Evolutionary conservation across 495 filamentous ascomycete species (phyloP), one percentile per base, ranked within the genome.

Genomic region (Xylaria sp.): DNA sequence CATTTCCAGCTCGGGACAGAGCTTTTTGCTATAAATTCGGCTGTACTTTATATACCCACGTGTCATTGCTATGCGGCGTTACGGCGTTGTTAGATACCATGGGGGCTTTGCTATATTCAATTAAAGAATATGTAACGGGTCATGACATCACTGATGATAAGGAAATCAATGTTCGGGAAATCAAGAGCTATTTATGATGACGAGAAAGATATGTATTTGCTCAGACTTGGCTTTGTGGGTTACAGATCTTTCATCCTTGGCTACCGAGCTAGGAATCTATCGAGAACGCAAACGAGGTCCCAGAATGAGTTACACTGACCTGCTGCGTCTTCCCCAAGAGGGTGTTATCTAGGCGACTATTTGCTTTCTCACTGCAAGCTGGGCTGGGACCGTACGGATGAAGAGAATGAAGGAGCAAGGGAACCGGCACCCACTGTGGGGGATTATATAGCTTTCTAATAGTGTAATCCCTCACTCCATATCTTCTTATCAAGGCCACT

Each of bases 1-100:
- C 9, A 83, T 97, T 55, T 88, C 90, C 6, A 80, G 82, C 73
- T 79, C 82, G 58, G 91, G 92, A 29, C 80, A 84, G 75, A 78
- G 75, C 44, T 72, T 82, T 44, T 69, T 76, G 11, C 21, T 72
- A 4, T 68, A 68, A 68, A n/a, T 70, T 64, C 31, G 29, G 35
- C 8, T 29, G 24, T 57, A 14, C n/a, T 53, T 35, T 46, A 53
- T 66, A 24, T 66, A 48, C 40, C 48, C 37, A 41, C 63, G n/a
- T 55, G 31, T 35, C 33, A 9, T 31, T 64, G 48, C 52, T 61
- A 55, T n/a, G 12, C 33, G 69, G 69, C 19, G 69, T 71, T 41
- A 17, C 2, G 69, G 69, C 50, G 69, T 71, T 71, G 26, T 29
- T 71, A 58, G 69, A 71, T 71, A 71, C 69, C 69, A 71, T 66